Conservation (phyloP, 1,284 basidiomycete genomes). For the Heterobasidion irregulare region DNA sequence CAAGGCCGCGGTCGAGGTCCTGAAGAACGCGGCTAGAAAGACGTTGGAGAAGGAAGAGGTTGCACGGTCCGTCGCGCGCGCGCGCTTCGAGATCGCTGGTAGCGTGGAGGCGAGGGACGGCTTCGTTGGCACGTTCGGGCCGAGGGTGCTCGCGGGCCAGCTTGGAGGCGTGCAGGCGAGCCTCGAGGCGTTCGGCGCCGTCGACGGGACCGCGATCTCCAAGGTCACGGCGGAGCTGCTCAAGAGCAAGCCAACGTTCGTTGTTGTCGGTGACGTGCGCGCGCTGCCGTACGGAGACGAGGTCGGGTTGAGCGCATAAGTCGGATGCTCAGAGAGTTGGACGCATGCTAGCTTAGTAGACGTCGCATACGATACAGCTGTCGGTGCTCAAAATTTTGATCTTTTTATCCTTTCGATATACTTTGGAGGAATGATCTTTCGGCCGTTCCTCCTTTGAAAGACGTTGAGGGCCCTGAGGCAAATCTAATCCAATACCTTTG, state of each 20-base stretch:
- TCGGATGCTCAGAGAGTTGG: too few species aligned
- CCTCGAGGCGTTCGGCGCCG: slow-evolving; percentile 9
- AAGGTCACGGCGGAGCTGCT: slow-evolving; percentile 39
- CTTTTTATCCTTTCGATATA: not conserved
- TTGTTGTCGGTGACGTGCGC: slow-evolving; percentile 74
- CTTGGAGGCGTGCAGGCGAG: slow-evolving; percentile 5
- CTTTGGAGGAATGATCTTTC: not conserved
- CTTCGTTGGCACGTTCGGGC: slow-evolving; percentile 50
- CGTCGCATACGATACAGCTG: too few species aligned
- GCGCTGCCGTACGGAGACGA: slow-evolving; percentile 81
- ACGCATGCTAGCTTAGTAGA: too few species aligned
- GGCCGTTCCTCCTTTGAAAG: too few species aligned
- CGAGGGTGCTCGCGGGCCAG: slow-evolving; percentile 38
- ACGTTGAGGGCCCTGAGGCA: too few species aligned
- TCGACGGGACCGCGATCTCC: slow-evolving; percentile 6
- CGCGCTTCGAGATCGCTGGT: slow-evolving; percentile 75
- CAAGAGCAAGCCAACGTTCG: slow-evolving; percentile 75
- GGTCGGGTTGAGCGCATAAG: slow-evolving; percentile 46
- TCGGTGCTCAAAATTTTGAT: not conserved
- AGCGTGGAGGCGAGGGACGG: slow-evolving; percentile 66
- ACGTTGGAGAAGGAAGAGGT: slow-evolving; percentile 55
- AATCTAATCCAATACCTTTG: too few species aligned
- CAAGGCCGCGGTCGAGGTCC: slow-evolving; percentile 55
- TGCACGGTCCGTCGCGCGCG: slow-evolving; percentile 77
- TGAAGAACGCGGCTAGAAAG: slow-evolving; percentile 53